Evolutionary conservation across 176 grass and related monocot genomes (phyloP), one percentile per base, ranked within the genome.

Genomic region (Oryza nivara): DNA sequence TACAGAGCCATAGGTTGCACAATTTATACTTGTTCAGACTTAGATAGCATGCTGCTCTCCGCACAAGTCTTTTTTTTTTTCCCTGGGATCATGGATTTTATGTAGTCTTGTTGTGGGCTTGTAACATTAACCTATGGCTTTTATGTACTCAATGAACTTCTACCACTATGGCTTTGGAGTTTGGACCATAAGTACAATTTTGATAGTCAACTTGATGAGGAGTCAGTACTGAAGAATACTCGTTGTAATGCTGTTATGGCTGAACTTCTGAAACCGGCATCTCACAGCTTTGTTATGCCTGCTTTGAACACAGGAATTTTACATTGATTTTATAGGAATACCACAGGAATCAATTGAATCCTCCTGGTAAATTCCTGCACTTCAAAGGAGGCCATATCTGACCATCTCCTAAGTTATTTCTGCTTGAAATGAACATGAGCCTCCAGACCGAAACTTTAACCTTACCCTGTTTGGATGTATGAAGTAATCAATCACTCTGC

Each of bases 21-120:
- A 41, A 64, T 75, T 25, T 25, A 79, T 73, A 79, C 12, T 77
- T 86, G 64, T 71, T 35, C 34, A 67, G 56, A 61, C 1, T 61
- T 61, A 49, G 12, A 26, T 26, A 49, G 13, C 13, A 13, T 49
- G 11, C 0, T 11, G 35, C 49, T 17, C 16, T 56, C 66, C 17
- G 1, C 16, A 17, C 9, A 77, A 56, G 34, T 13, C 26, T 65
- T 47, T 80, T 70, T 13, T 36, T 54, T 47, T 80, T 70, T 44
- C n/a, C 26, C 26, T 76, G 3, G 32, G 46, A 72, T 30, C 28
- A 65, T 63, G 16, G 60, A 6, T 12, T 13, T 51, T 74, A 60
- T 61, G 17, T 32, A 22, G 67, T 35, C 19, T 25, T 46, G 35
- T 32, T 11, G 2, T 65, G 30, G 19, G 64, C 30, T 79, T 43